Evolutionary conservation across 257 asterid genomes (phyloP).

Genomic region (Petunia axillaris): DNA sequence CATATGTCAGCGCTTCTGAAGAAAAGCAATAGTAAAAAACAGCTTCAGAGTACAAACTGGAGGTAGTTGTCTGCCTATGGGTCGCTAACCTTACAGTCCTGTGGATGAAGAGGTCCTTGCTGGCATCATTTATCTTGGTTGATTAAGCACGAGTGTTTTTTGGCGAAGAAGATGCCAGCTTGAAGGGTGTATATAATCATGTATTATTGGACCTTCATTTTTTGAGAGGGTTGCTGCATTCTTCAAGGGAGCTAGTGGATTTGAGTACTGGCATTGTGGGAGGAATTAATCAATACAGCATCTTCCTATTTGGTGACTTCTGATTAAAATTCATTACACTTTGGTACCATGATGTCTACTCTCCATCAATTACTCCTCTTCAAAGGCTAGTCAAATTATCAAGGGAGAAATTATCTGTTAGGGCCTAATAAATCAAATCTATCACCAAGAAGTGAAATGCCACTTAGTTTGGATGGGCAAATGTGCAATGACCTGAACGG

Average conservation of each 20-base stretch:
- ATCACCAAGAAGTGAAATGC: neutral
- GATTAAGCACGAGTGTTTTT: neutral
- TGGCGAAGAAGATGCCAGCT: constrained; percentile 15
- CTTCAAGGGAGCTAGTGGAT: constrained; percentile 2
- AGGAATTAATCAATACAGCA: neutral
- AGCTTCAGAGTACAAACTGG: constrained; percentile 57
- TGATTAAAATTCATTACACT: neutral
- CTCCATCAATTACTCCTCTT: neutral
- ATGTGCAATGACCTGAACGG: constrained; percentile 1
- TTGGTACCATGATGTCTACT: constrained; percentile 18
- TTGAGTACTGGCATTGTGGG: neutral
- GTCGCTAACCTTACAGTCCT: neutral
- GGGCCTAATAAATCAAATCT: neutral
- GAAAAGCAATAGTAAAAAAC: constrained; percentile 60
- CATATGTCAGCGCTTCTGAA: constrained; percentile 68
- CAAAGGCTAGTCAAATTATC: neutral
- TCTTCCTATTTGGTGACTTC: neutral
- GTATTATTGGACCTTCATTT: constrained; percentile 5
- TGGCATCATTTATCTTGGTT: neutral
- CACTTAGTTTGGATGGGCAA: neutral
- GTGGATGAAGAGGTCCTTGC: neutral
- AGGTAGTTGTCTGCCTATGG: constrained; percentile 43
- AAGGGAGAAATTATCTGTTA: neutral
- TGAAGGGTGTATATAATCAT: constrained; percentile 16
- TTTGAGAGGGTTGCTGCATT: neutral